Percentiles rank a stretch among this genome's conserved stretches.
These are phyloP conservation scores for Trichoderma sp. DNA, from an alignment of 2,329 filamentous ascomycete species.

Conservation along the genomic window DNA sequence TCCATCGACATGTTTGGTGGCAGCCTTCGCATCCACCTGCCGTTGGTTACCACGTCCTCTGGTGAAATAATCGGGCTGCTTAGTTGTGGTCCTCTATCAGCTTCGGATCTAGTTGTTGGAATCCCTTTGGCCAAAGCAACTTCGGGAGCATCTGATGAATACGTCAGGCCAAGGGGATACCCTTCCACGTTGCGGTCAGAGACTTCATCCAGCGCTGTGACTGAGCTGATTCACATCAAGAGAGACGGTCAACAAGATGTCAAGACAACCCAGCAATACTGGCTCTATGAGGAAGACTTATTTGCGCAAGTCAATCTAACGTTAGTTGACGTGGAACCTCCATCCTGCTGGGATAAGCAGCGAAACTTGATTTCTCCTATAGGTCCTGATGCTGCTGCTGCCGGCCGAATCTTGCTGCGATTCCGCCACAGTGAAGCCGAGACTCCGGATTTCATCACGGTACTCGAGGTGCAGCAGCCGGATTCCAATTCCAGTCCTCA, in stretches of 20 bases:
- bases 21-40: conserved; percentile 1
- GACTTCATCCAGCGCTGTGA: neutral
- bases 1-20: conserved; percentile 17
- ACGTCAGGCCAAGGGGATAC: neutral
- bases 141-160: neutral
- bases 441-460: conserved; percentile 9
- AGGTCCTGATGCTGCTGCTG: too few species aligned
- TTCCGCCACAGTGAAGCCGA: neutral
- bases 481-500: neutral
- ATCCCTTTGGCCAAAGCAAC: conserved; percentile 7
- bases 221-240: conserved; percentile 5
- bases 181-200: neutral
- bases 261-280: neutral
- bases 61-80: conserved; percentile 8
- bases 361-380: neutral
- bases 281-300: neutral
- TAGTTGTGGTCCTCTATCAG: conserved; percentile 6
- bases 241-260: neutral
- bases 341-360: conserved; percentile 5
- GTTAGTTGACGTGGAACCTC: neutral
- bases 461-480: neutral
- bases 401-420: neutral
- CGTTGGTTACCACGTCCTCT: neutral
- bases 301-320: neutral
- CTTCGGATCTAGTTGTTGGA: neutral